Evolutionary conservation across 495 filamentous ascomycete genomes (phyloP).

Genomic region (Tuber aestivum): DNA sequence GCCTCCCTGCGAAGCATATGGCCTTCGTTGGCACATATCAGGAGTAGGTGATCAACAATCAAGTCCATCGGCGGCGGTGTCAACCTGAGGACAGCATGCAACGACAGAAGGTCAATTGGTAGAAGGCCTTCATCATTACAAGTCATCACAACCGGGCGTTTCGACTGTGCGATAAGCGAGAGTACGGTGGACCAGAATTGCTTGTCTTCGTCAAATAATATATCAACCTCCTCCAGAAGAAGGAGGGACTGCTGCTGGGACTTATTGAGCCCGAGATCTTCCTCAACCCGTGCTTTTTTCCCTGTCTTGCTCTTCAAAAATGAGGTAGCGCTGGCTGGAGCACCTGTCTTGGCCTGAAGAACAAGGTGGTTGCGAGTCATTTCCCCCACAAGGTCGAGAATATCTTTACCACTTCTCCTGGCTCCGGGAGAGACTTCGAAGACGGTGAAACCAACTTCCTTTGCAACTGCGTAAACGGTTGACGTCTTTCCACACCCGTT

Average conservation of each 20-base stretch:
- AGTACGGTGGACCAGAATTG: constrained; percentile 85
- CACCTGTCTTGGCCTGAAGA: constrained; percentile 46
- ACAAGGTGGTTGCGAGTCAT: constrained; percentile 96
- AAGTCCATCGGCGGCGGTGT: constrained; percentile 60
- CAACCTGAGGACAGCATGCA: constrained; percentile 86
- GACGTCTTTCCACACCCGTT: constrained; percentile 91
- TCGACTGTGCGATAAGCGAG: constrained; percentile 71
- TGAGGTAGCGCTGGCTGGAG: constrained; percentile 59
- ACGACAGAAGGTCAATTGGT: constrained; percentile 60
- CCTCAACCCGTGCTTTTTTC: constrained; percentile 26
- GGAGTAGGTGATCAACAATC: constrained; percentile 69
- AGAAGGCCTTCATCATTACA: constrained; percentile 82
- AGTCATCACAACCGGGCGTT: constrained; percentile 86
- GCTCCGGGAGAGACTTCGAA: constrained; percentile 88
- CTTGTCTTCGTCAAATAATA: constrained; percentile 90
- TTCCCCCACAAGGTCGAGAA: constrained; percentile 86
- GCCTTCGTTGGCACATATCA: constrained; percentile 84
- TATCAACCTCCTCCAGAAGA: constrained; percentile 86
- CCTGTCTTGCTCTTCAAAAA: constrained; percentile 57
- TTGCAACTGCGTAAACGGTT: constrained; percentile 86
- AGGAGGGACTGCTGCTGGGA: constrained; percentile 90
- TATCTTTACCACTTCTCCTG: constrained; percentile 79
- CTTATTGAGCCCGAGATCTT: constrained; percentile 46
- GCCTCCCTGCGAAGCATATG: constrained; percentile 68
- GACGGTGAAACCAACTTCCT: constrained; percentile 87